Conservation (phyloP, 2,329 filamentous ascomycete genomes). For the Xylaria sp. region DNA sequence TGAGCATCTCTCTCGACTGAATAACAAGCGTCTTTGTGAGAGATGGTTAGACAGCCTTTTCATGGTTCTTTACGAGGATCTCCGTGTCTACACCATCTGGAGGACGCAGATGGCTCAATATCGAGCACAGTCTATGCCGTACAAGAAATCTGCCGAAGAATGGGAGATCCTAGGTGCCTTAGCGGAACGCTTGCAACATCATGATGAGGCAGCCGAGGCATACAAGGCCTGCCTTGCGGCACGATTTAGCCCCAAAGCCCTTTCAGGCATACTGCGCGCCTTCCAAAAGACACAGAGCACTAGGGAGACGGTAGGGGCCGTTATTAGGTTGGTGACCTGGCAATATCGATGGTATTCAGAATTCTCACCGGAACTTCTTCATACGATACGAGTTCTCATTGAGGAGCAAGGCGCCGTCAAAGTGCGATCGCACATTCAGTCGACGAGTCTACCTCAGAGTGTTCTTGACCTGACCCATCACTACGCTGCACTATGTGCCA, state of each 20-base stretch:
- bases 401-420: slow-evolving; percentile 98
- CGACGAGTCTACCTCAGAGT: slow-evolving; percentile 90
- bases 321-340: slow-evolving; percentile 95
- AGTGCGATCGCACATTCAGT: slow-evolving; percentile 95
- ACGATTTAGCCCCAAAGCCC: slow-evolving; percentile 92
- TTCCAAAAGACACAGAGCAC: slow-evolving; percentile 84
- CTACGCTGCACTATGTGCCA: slow-evolving; percentile 93
- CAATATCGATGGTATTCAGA: slow-evolving; percentile 99
- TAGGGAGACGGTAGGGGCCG: slow-evolving; percentile 81
- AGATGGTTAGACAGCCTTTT: slow-evolving; percentile 98
- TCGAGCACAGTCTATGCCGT: slow-evolving; percentile 90
- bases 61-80: slow-evolving; percentile 98
- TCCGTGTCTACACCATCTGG: slow-evolving; percentile 99
- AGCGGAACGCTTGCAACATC: slow-evolving; percentile 91
- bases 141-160: slow-evolving; percentile 96
- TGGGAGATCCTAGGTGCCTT: slow-evolving; percentile 98
- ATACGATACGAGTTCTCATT: slow-evolving; percentile 89
- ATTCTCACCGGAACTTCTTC: slow-evolving; percentile 92
- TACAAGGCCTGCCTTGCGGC: slow-evolving; percentile 88
- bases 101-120: slow-evolving; percentile 97
- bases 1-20: slow-evolving; percentile 86
- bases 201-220: slow-evolving; percentile 90
- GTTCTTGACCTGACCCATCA: slow-evolving; percentile 96
- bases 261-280: slow-evolving; percentile 83
- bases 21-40: slow-evolving; percentile 96